These are phyloP conservation scores for Streptanthus diversifolius DNA, from an alignment of 345 rosid species.

Conservation along the genomic window DNA sequence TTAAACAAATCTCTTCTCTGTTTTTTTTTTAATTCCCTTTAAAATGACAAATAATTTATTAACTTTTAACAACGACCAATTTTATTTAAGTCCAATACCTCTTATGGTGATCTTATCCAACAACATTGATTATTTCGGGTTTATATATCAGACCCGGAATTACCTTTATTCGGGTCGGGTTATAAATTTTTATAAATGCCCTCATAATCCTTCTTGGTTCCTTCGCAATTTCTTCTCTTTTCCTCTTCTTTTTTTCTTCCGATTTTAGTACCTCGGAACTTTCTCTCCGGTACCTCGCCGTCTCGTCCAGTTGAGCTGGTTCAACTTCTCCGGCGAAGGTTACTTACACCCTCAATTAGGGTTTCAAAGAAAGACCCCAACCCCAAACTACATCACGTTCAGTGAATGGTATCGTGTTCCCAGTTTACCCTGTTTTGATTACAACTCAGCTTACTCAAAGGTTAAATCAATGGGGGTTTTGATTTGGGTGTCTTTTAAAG, in stretches of 20 bases:
- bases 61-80: no score
- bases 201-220: conserved; percentile 9
- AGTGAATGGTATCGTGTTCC: conserved; percentile 20
- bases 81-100: no score
- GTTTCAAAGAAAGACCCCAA: conserved; percentile 6
- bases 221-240: conserved; percentile 11
- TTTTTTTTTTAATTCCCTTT: no score
- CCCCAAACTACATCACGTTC: not conserved
- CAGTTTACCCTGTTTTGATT: not conserved
- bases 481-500: not conserved
- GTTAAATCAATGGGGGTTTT: conserved; percentile 13
- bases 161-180: conserved; percentile 26
- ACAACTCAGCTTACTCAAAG: conserved; percentile 17
- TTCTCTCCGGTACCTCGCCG: conserved; percentile 9
- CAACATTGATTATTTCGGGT: not conserved
- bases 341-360: conserved; percentile 7
- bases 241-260: not conserved
- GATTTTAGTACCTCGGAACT: conserved; percentile 8
- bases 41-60: no score
- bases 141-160: conserved; percentile 1
- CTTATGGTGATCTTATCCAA: not conserved
- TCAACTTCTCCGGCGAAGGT: conserved; percentile 11
- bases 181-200: conserved; percentile 14
- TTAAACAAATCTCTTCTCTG: no score
- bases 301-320: conserved; percentile 9